These are phyloP conservation scores for Nevesoporus exiguus DNA, from an alignment of 768 basidiomycete genomes.

Conservation along the genomic window DNA sequence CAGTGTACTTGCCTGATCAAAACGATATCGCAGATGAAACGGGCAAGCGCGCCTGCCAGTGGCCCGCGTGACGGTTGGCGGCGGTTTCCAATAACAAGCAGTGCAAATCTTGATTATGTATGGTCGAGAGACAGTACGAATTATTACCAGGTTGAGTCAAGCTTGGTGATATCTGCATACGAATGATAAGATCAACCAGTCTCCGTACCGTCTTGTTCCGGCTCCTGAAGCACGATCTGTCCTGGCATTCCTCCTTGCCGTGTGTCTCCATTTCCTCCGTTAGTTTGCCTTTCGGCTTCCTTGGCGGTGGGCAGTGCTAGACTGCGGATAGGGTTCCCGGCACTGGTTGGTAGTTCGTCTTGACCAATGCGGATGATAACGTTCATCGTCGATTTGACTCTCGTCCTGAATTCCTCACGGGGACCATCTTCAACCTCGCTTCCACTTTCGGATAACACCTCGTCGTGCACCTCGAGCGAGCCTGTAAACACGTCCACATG, in stretches of 20 bases:
- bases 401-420: slow-evolving; percentile 52
- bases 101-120: neutral
- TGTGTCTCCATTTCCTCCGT: slow-evolving; percentile 6
- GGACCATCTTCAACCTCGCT: slow-evolving; percentile 59
- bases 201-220: slow-evolving; percentile 44
- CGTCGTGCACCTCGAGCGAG: slow-evolving; percentile 73
- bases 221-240: slow-evolving; percentile 39
- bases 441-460: slow-evolving; percentile 46
- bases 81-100: neutral
- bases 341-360: slow-evolving; percentile 40
- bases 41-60: neutral
- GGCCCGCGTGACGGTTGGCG: neutral
- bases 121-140: neutral
- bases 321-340: slow-evolving; percentile 2
- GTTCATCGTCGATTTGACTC: slow-evolving; percentile 67
- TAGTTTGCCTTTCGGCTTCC: slow-evolving; percentile 7
- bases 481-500: slow-evolving; percentile 61
- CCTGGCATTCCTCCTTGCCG: slow-evolving; percentile 8
- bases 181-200: slow-evolving; percentile 9
- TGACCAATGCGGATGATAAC: slow-evolving; percentile 61
- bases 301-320: neutral
- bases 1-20: neutral
- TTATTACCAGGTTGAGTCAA: neutral
- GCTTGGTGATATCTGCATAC: neutral
- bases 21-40: neutral